Evolutionary conservation across 768 basidiomycete species (phyloP), one percentile per base, ranked within the genome.

Genomic region (Rhodotorula graminis): DNA sequence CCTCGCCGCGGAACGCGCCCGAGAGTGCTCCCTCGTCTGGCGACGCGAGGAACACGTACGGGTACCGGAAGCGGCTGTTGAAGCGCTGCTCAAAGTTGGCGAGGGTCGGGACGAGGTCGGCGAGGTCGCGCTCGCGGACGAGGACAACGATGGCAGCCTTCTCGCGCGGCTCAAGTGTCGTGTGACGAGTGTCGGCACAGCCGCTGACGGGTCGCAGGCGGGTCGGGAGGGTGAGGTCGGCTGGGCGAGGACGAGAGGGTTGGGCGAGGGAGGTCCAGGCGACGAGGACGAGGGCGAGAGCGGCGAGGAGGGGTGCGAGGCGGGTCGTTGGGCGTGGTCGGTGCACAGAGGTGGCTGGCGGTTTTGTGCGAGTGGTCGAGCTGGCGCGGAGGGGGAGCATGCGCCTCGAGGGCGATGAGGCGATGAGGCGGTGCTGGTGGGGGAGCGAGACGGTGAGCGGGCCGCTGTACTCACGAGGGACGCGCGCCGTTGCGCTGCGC

Each of bases 91-190:
- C 76, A 40, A 77, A 75, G 62, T 77, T 77, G 25, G 27, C 18
- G 9, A 77, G 66, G 14, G 76, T 77, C n/a, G 73, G 73, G 23
- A 72, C 52, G 66, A 77, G 74, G 9, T 53, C 57, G 40, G 44
- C 58, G 33, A 77, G 64, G 61, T 77, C 76, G 10, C 23, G 9
- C 14, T 73, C 73, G 31, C 73, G 67, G n/a, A 72, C 57, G 25
- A 77, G 71, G 63, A 77, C 63, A 46, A 77, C 65, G 59, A 77
- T 72, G 25, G 74, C 74, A 49, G 63, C 74, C 23, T 57, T 64
- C 65, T 75, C 71, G 23, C 74, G 60, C 42, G 53, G 40, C 18
- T 71, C 67, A 53, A 68, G 64, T 18, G 60, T n/a, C 0, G 63
- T 68, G 23, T 55, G 56, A 27, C 31, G 3, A n/a, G 49, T 12